Evolutionary conservation across 140 eudicot species (phyloP), one percentile per base, ranked within the genome.

Genomic region (Flaveria floridana): DNA sequence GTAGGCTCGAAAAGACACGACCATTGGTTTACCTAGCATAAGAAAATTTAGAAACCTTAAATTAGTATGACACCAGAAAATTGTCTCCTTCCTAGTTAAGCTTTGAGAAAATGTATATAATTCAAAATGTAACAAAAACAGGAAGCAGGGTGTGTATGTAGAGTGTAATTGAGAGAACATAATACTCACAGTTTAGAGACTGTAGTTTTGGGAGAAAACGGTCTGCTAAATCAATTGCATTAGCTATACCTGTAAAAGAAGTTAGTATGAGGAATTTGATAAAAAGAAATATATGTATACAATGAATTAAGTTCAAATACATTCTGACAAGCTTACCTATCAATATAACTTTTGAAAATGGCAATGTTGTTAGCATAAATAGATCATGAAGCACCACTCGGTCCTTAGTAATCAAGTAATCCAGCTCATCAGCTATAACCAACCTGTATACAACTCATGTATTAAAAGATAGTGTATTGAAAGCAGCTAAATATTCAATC

Each of bases 191-290:
- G 75, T 89, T 95, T 79, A 95, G 58, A 26, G 99, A 91, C 73
- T 87, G 97, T 70, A 95, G 79, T 73, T 88, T 88, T n/a, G 99
- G 99, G 62, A 95, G 97, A 85, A 95, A 95, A 25, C 97, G 89
- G 61, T 88, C 96, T 14, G 99, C 99, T 57, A 95, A 80, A 86
- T 95, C 99, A 79, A 95, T 95, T 71, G 99, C 95, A 86, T 95
- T 95, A 26, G 99, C 95, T 71, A 95, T 85, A 59, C 99, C 97
- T 91, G 92, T 61, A 67, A 74, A 59, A 56, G 50, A 39, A 66
- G 25, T 42, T 16, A 37, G 14, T 71, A 51, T 73, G 42, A 48
- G 81, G 30, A 8, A 68, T 2, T 12, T 13, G 0, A 19, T 18
- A 11, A 10, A 16, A 21, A 11, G 6, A 21, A 2, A 4, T 3